Percentiles rank a stretch among this genome's conserved stretches.
phyloP scores from a whole-genome alignment of 2,329 filamentous ascomycete genomes.

The Anthostomella pinea region DNA sequence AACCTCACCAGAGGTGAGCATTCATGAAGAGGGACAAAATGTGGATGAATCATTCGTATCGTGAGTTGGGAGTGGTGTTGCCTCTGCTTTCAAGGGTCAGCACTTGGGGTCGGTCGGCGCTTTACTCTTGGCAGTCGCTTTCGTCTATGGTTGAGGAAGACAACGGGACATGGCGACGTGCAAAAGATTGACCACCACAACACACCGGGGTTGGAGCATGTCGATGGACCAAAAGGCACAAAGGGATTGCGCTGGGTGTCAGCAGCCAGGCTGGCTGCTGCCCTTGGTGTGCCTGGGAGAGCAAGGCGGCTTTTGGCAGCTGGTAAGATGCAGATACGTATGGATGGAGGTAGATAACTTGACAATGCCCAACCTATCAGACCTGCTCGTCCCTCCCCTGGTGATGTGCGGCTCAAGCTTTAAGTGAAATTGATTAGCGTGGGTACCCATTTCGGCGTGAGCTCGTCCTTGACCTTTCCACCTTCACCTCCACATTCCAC shows the following conservation, averaged over 20 bases:
- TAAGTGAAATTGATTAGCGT: conserved; percentile 33
- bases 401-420: conserved; percentile 31
- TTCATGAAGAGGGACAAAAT: too few species aligned
- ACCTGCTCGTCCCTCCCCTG: conserved; percentile 23
- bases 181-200: too few species aligned
- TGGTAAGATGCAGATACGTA: background rate
- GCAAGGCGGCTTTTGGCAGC: conserved; percentile 4
- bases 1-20: too few species aligned
- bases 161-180: too few species aligned
- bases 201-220: background rate
- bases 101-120: too few species aligned
- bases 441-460: conserved; percentile 29
- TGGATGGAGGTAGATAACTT: conserved; percentile 21
- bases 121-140: too few species aligned
- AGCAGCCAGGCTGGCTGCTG: too few species aligned
- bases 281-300: too few species aligned
- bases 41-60: too few species aligned
- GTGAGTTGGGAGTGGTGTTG: too few species aligned
- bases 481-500: conserved; percentile 28
- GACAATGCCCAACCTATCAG: conserved; percentile 30
- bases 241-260: background rate
- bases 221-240: background rate
- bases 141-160: too few species aligned
- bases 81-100: too few species aligned
- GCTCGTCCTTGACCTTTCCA: conserved; percentile 20